Evolutionary conservation across 306 rosid genomes (phyloP).

Genomic region (Castanopsis chinensis): DNA sequence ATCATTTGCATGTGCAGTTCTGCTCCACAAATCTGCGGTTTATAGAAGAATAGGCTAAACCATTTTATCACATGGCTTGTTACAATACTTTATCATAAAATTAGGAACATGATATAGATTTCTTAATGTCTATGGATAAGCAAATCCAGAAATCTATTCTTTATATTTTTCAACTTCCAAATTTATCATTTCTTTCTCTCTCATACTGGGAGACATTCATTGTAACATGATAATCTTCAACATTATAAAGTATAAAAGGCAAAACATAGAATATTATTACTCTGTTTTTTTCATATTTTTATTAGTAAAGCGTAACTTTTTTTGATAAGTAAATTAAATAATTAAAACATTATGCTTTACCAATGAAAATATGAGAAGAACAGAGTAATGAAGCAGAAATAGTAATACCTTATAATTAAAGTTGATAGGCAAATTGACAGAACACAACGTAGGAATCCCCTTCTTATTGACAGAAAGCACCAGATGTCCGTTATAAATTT

Average conservation of each 20-base stretch:
- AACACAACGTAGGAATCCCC: constrained; percentile 61
- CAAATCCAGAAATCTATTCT: no score
- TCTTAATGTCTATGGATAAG: no score
- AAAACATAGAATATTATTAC: neutral
- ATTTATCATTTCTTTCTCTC: no score
- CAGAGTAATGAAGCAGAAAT: neutral
- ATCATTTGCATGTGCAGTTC: neutral
- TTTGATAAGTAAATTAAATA: no score
- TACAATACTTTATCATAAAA: no score
- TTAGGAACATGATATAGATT: no score
- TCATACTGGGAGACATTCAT: no score
- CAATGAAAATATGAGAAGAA: no score
- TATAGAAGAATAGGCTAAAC: neutral
- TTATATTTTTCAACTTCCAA: no score
- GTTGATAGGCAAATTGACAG: constrained; percentile 63
- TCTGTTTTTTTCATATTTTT: neutral
- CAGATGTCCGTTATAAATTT: constrained; percentile 73
- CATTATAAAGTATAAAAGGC: neutral
- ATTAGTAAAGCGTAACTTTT: neutral
- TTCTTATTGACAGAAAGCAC: constrained; percentile 76
- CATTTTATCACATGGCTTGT: no score
- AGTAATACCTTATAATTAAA: constrained; percentile 55
- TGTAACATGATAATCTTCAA: neutral
- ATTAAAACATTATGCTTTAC: no score
- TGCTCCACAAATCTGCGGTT: neutral